phyloP scores from a whole-genome alignment of 2,329 filamentous ascomycete genomes.

The Dactylellina sp. region DNA sequence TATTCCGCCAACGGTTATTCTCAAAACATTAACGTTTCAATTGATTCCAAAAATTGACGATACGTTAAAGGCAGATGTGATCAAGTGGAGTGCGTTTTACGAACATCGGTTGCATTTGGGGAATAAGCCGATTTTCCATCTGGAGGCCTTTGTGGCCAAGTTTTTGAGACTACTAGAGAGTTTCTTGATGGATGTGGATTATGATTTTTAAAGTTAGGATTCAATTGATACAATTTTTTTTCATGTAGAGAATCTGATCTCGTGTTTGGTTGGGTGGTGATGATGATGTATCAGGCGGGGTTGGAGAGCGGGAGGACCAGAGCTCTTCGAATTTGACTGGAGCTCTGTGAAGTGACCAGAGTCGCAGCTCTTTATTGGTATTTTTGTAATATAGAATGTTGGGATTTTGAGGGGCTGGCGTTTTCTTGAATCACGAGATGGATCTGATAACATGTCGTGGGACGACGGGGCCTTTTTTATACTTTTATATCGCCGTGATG shows the following conservation, averaged over 20 bases:
- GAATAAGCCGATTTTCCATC: slow-evolving; percentile 95
- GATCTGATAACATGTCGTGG: no score
- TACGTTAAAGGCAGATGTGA: slow-evolving; percentile 86
- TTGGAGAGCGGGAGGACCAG: no score
- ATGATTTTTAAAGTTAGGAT: slow-evolving; percentile 27
- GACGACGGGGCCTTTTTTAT: no score
- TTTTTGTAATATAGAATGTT: neutral
- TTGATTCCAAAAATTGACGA: slow-evolving; percentile 89
- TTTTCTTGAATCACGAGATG: no score
- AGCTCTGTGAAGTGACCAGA: no score
- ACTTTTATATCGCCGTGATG: no score
- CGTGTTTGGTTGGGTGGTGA: neutral
- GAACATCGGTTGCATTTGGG: slow-evolving; percentile 94
- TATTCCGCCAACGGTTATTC: slow-evolving; percentile 91
- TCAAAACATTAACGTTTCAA: slow-evolving; percentile 95
- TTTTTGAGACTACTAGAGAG: slow-evolving; percentile 97
- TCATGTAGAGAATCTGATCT: no score
- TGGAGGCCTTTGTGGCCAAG: slow-evolving; percentile 98
- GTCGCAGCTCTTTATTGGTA: no score
- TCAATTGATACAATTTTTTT: no score
- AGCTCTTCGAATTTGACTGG: no score
- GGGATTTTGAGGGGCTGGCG: no score
- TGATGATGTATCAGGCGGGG: neutral
- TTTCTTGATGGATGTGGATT: slow-evolving; percentile 55
- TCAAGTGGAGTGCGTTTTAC: slow-evolving; percentile 96